Percentiles rank a stretch among this genome's conserved stretches.
Conservation (phyloP, 225 moss, liverwort and hornwort genomes). For the Pseudoscleropodium purum region DNA sequence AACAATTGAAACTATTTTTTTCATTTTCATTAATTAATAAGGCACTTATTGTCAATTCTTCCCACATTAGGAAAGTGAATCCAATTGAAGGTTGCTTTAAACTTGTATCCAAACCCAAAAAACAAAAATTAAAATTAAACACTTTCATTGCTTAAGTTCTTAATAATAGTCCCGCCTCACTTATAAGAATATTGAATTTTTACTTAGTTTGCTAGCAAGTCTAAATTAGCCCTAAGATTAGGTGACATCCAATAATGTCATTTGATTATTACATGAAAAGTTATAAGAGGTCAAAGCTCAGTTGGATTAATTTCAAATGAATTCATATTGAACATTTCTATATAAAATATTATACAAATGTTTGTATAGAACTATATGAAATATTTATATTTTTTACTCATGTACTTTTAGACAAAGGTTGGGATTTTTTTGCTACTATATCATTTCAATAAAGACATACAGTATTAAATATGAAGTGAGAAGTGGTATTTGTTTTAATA, state of each 20-base stretch:
- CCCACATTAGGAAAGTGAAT: background rate
- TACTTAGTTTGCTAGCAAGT: background rate
- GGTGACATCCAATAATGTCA: background rate
- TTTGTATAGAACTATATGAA: too few relatives aligned
- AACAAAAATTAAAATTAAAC: background rate
- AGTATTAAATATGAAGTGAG: too few relatives aligned
- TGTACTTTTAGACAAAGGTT: background rate
- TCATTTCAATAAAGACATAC: background rate
- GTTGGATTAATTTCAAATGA: background rate
- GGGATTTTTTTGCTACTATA: background rate
- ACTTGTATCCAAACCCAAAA: background rate
- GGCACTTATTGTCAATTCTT: accelerated
- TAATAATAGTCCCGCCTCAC: background rate
- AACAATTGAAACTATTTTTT: background rate
- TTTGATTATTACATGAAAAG: background rate
- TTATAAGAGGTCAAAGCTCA: too few relatives aligned
- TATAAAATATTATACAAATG: background rate
- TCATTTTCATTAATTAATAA: background rate
- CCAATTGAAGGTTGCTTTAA: too few relatives aligned
- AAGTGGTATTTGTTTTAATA: background rate
- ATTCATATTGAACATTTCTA: too few relatives aligned
- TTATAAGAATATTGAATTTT: background rate
- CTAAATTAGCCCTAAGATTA: background rate
- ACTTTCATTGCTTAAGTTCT: background rate
- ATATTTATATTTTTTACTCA: accelerated